Conservation (phyloP, 768 basidiomycete species). For the Tylopilus rubrobrunneus region DNA sequence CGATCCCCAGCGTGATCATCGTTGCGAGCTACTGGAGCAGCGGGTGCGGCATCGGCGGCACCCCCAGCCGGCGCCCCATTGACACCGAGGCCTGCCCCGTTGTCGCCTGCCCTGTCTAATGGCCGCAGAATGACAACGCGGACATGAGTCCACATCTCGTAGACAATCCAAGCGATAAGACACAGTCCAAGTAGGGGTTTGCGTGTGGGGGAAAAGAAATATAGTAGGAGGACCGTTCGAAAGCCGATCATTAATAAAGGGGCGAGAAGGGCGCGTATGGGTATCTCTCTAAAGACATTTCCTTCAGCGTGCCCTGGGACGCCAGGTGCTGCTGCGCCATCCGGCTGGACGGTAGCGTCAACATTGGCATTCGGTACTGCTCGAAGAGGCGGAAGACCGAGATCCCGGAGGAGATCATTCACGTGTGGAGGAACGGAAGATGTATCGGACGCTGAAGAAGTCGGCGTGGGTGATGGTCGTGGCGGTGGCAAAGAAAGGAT, state of each 20-base stretch:
- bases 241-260: conserved; percentile 65
- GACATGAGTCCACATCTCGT: conserved; percentile 73
- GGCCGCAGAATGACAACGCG: conserved; percentile 41
- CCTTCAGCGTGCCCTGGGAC: conserved; percentile 28
- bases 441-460: conserved; percentile 23
- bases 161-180: conserved; percentile 65
- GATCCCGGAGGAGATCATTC: conserved; percentile 59
- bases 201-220: conserved; percentile 72
- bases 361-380: conserved; percentile 29
- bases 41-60: conserved; percentile 23
- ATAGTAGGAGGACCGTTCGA: conserved; percentile 64
- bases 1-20: conserved; percentile 15
- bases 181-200: conserved; percentile 68
- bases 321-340: conserved; percentile 15
- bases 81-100: conserved; percentile 19
- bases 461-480: conserved; percentile 30
- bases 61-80: conserved; percentile 20
- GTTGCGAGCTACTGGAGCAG: conserved; percentile 14
- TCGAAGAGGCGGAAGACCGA: conserved; percentile 55
- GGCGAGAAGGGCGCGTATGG: conserved; percentile 62
- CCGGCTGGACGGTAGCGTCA: conserved; percentile 17
- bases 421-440: conserved; percentile 45
- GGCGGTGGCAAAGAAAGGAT: conserved; percentile 53
- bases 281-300: conserved; percentile 48
- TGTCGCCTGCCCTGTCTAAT: conserved; percentile 32